These are phyloP conservation scores for Ocimum tenuiflorum DNA, from an alignment of 257 asterid genomes.

Conservation along the genomic window DNA sequence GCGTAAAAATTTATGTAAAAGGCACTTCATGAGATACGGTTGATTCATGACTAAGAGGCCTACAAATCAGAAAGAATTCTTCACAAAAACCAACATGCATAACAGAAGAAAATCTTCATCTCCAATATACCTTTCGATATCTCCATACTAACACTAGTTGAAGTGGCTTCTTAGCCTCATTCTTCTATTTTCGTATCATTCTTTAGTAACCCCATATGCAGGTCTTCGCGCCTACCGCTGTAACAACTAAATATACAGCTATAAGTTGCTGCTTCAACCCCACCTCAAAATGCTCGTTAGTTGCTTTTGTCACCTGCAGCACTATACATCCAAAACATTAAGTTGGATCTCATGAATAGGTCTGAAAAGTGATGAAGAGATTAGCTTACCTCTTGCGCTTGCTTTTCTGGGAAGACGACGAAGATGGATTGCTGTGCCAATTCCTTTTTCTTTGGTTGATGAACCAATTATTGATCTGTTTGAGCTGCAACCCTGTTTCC, in stretches of 20 bases:
- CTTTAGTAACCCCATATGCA: not conserved
- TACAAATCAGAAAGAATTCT: not conserved
- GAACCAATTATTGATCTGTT: slow-evolving; percentile 48
- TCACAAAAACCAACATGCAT: not conserved
- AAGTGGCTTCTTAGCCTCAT: not conserved
- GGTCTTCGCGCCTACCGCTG: not conserved
- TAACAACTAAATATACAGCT: not conserved
- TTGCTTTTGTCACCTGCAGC: slow-evolving; percentile 37
- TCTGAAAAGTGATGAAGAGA: not conserved
- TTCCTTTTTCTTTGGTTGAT: slow-evolving; percentile 48
- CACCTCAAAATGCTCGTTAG: slow-evolving; percentile 5
- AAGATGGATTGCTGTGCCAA: slow-evolving; percentile 42
- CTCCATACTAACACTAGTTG: not conserved
- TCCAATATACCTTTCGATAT: not conserved
- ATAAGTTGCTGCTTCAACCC: not conserved
- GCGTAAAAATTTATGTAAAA: too few relatives aligned
- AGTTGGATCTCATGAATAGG: not conserved
- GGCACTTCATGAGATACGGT: not conserved
- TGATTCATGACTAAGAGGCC: not conserved
- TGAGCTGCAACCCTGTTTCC: slow-evolving; percentile 44
- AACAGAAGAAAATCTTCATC: not conserved
- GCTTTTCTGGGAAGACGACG: slow-evolving; percentile 37
- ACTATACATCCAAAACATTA: slow-evolving; percentile 17
- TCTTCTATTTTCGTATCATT: not conserved
- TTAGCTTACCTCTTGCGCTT: slow-evolving; percentile 37